Evolutionary conservation across 2,329 filamentous ascomycete species (phyloP), one percentile per base, ranked within the genome.

Genomic region (Rachicladosporium sp.): DNA sequence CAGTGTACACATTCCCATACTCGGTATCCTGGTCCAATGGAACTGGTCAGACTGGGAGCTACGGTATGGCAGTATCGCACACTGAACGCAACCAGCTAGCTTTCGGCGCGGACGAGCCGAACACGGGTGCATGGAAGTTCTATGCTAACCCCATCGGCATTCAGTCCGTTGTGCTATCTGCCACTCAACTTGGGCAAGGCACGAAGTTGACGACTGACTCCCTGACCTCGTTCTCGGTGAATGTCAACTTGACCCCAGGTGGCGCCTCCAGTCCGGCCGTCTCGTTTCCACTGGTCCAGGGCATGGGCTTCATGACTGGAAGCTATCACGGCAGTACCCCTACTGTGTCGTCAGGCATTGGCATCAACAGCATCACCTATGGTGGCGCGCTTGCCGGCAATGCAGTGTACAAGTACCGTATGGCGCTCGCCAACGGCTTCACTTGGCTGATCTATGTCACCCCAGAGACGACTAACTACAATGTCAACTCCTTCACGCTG

Each of bases 251-350:
- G 27, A 71, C 66, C 37, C 54, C 59, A n/a, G 65, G 66, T 2
- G 49, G 45, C 27, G 48, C 42, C 37, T 68, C 71, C 6, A 58
- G 67, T 1, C 73, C 80, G 1, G 67, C 72, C 1, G 71, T 96
- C 12, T 80, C 75, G 0, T 86, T 93, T 47, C 87, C 88, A 0
- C 56, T 95, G 6, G 77, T 93, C 0, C 89, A 96, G 55, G 91
- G 91, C 8, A 91, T 93, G 77, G 80, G 76, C 0, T 93, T 87
- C 51, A 68, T 94, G 11, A 95, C 88, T 4, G 88, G 71, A 1
- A 60, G 82, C 11, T 96, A 88, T 60, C 70, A 44, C 35, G 76
- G 77, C 23, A 69, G 76, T 0, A 78, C 76, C 6, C 89, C 89
- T 0, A 55, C 79, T 3, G 70, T 96, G 33, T 78, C 88, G 50